A percentile compares a stretch with the other conserved stretches of the same genome.
phyloP scores from a whole-genome alignment of 2,329 filamentous ascomycete genomes.

The Pseudocercospora fuligena region DNA sequence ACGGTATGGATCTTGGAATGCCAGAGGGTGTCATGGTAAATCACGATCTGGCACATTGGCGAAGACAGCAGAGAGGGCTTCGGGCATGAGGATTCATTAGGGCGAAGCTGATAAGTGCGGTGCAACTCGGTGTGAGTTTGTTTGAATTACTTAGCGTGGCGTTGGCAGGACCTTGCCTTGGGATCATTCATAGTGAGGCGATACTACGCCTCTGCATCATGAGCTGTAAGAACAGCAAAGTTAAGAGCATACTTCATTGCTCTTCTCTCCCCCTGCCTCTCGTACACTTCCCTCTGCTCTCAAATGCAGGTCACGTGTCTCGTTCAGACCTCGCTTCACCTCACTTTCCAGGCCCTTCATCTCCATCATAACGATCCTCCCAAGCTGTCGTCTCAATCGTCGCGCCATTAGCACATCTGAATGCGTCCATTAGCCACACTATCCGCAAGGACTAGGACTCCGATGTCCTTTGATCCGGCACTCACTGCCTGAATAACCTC shows the following conservation, averaged over 20 bases:
- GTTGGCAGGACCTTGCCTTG: slow-evolving; percentile 22
- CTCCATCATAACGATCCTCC: slow-evolving; percentile 51
- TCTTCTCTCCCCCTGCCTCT: background rate
- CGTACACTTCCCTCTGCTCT: background rate
- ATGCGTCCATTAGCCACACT: slow-evolving; percentile 23
- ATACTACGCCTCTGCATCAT: background rate
- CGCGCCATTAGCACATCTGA: slow-evolving; percentile 58
- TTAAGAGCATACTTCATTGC: background rate
- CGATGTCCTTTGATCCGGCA: slow-evolving; percentile 16
- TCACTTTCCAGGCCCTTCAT: slow-evolving; percentile 11
- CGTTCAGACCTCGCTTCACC: slow-evolving; percentile 1
- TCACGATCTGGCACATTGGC: slow-evolving; percentile 64
- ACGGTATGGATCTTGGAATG: slow-evolving; percentile 37
- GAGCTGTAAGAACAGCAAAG: background rate
- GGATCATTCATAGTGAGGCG: slow-evolving; percentile 2
- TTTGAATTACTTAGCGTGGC: slow-evolving; percentile 43
- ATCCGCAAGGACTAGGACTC: no score
- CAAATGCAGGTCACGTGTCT: slow-evolving; percentile 7
- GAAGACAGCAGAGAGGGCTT: slow-evolving; percentile 42
- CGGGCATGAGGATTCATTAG: slow-evolving; percentile 16
- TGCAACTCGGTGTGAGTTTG: background rate
- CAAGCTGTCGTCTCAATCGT: slow-evolving; percentile 67
- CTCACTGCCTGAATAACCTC: slow-evolving; percentile 63
- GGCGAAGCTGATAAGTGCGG: background rate
- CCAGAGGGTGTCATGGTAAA: slow-evolving; percentile 58